phyloP scores from a whole-genome alignment of 352 stramenopile genomes.

The Phytophthora idaei region DNA sequence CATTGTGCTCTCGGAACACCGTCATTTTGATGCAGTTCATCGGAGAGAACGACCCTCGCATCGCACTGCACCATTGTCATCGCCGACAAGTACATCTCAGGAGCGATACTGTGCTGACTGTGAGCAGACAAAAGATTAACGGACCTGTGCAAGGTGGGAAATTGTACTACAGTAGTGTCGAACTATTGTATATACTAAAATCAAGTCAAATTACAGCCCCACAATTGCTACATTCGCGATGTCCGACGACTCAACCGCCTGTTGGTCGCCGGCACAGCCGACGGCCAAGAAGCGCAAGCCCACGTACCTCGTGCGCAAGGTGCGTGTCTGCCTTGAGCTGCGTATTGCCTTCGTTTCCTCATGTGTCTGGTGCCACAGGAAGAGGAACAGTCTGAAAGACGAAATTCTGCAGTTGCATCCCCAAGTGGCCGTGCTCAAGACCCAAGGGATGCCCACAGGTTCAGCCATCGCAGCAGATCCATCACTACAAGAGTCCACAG shows the following conservation, averaged over 20 bases:
- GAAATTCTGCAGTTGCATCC: constrained; percentile 18
- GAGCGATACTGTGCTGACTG: no score
- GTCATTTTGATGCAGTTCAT: no score
- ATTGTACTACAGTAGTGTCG: no score
- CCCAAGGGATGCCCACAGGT: constrained; percentile 6
- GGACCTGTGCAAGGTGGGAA: no score
- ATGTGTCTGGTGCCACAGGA: not conserved
- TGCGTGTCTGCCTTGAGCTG: not conserved
- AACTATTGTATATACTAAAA: no score
- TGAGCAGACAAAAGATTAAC: no score
- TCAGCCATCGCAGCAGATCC: constrained; percentile 1
- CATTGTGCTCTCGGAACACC: no score
- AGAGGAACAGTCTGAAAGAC: constrained; percentile 8
- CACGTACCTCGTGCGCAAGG: constrained; percentile 34
- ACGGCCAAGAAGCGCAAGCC: constrained; percentile 32
- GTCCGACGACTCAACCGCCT: not conserved
- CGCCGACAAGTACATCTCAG: no score
- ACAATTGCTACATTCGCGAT: not conserved
- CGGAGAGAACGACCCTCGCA: no score
- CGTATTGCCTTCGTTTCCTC: not conserved
- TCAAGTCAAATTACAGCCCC: no score
- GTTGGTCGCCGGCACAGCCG: not conserved
- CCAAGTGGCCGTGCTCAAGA: constrained; percentile 15
- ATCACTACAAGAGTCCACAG: not conserved
- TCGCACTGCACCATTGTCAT: no score